Conservation (phyloP, 768 basidiomycete species). For the Tylopilus cervinicoccineus region DNA sequence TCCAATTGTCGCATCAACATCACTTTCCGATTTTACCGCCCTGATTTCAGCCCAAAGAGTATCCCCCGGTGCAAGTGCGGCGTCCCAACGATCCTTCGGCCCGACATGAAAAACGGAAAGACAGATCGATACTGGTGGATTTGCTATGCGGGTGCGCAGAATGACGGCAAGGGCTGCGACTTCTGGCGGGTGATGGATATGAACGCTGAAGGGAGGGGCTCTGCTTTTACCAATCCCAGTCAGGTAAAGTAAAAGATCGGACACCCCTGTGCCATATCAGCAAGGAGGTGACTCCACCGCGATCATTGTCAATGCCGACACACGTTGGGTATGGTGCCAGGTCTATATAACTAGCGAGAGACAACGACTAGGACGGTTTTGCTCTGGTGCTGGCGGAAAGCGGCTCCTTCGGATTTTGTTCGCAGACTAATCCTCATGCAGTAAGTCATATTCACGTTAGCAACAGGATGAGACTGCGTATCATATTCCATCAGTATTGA, state of each 20-base stretch:
- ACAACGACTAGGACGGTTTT: neutral
- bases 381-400: neutral
- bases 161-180: slow-evolving; percentile 77
- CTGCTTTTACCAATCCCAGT: slow-evolving; percentile 30
- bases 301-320: neutral
- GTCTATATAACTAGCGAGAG: neutral
- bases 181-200: slow-evolving; percentile 75
- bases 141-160: slow-evolving; percentile 78
- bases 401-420: neutral
- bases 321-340: neutral
- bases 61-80: slow-evolving; percentile 74
- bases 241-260: slow-evolving; percentile 1
- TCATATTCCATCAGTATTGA: neutral
- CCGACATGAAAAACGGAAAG: slow-evolving; percentile 74
- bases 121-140: slow-evolving; percentile 68
- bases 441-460: neutral
- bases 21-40: slow-evolving; percentile 83
- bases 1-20: slow-evolving; percentile 78
- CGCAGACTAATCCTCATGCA: neutral
- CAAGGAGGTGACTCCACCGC: slow-evolving; percentile 1
- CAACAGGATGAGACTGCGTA: neutral
- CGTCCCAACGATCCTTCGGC: slow-evolving; percentile 62
- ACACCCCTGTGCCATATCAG: neutral
- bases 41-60: slow-evolving; percentile 64
- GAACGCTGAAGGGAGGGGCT: slow-evolving; percentile 60